These are phyloP conservation scores for Leptomonas seymouri DNA, from an alignment of 208 protist genomes.

Conservation along the genomic window DNA sequence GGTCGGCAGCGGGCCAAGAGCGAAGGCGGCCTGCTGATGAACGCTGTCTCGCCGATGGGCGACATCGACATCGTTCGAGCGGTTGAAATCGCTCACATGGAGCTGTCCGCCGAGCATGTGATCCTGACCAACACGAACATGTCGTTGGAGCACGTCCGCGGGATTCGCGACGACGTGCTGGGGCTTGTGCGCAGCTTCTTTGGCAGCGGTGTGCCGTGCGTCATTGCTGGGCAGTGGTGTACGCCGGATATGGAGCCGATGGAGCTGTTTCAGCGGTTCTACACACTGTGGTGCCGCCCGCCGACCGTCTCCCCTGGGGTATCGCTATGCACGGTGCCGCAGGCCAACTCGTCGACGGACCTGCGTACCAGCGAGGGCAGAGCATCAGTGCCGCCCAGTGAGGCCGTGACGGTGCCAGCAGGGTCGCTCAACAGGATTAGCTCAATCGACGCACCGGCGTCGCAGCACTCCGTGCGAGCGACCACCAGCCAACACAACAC, in stretches of 20 bases:
- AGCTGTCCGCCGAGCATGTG: slow-evolving; percentile 88
- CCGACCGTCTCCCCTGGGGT: slow-evolving; percentile 2
- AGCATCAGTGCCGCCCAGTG: background rate
- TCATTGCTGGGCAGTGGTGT: slow-evolving; percentile 88
- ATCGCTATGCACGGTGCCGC: background rate
- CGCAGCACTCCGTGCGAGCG: no score
- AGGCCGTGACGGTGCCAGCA: background rate
- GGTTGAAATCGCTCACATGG: slow-evolving; percentile 70
- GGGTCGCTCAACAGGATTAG: background rate
- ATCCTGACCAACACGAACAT: slow-evolving; percentile 85
- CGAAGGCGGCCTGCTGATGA: slow-evolving; percentile 34
- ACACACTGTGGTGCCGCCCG: slow-evolving; percentile 47
- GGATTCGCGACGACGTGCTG: slow-evolving; percentile 64
- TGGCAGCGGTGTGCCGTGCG: slow-evolving; percentile 72
- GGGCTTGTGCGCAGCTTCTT: slow-evolving; percentile 75
- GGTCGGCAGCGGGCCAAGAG: slow-evolving; percentile 20
- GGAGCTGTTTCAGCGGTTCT: slow-evolving; percentile 80
- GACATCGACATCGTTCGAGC: slow-evolving; percentile 60
- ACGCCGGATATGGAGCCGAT: slow-evolving; percentile 88
- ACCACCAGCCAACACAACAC: background rate
- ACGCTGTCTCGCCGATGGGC: slow-evolving; percentile 27
- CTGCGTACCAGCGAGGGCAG: background rate
- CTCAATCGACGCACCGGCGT: no score
- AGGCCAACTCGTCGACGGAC: background rate
- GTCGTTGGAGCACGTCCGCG: slow-evolving; percentile 35